phyloP scores from a whole-genome alignment of 2,329 filamentous ascomycete species.

The Chrysoporthe austroafricana region DNA sequence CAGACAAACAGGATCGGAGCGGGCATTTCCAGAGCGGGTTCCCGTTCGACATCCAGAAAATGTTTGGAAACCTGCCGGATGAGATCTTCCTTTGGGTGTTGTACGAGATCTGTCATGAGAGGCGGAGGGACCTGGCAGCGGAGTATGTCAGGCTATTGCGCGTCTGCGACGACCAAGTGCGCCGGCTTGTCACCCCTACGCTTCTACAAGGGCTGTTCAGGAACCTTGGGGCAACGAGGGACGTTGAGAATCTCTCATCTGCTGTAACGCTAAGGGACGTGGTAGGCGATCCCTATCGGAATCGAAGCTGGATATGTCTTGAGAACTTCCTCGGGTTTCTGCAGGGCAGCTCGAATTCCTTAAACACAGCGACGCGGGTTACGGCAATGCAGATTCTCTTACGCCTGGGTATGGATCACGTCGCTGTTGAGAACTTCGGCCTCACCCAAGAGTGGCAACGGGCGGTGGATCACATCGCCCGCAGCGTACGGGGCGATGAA shows the following conservation, averaged over 20 bases:
- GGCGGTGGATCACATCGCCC: conserved; percentile 49
- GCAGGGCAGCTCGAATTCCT: conserved; percentile 39
- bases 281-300: conserved; percentile 32
- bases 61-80: conserved; percentile 57
- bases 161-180: conserved; percentile 47
- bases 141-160: conserved; percentile 64
- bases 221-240: conserved; percentile 59
- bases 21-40: conserved; percentile 67
- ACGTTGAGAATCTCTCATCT: conserved; percentile 41
- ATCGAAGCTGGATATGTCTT: conserved; percentile 51
- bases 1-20: conserved; percentile 54
- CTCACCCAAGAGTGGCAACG: conserved; percentile 46
- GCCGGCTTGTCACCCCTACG: conserved; percentile 49
- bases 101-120: conserved; percentile 60
- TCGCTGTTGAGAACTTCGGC: conserved; percentile 49
- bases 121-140: conserved; percentile 56
- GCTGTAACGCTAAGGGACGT: conserved; percentile 30
- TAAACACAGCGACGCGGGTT: conserved; percentile 41
- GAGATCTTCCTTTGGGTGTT: conserved; percentile 70
- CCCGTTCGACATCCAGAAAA: conserved; percentile 56
- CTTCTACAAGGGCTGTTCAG: conserved; percentile 58
- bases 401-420: conserved; percentile 58
- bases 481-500: conserved; percentile 42
- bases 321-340: conserved; percentile 50
- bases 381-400: conserved; percentile 53